phyloP scores from a whole-genome alignment of 306 rosid species.

The Medicago arabica region DNA sequence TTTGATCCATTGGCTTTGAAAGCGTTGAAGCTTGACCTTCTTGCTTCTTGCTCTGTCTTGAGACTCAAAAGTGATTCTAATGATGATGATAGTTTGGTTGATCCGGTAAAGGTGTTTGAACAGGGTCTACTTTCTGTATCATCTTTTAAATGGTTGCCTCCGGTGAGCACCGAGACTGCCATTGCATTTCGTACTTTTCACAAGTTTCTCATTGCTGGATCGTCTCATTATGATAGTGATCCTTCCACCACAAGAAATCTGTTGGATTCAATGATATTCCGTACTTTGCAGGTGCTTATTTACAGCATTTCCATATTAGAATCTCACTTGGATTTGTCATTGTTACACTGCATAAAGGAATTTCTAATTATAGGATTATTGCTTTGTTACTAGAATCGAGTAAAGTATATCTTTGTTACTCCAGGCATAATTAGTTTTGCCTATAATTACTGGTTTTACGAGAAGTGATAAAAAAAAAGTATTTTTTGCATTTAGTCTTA shows the following conservation, averaged over 20 bases:
- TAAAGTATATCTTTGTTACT: background rate
- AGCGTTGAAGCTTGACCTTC: conserved; percentile 91
- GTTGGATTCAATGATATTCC: conserved; percentile 68
- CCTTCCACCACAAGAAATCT: conserved; percentile 68
- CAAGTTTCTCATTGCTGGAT: conserved; percentile 77
- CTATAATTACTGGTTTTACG: background rate
- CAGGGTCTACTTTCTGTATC: conserved; percentile 86
- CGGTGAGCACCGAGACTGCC: conserved; percentile 79
- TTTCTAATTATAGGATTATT: conserved; percentile 19
- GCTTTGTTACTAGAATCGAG: background rate
- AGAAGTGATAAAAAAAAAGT: background rate
- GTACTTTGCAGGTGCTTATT: conserved; percentile 64
- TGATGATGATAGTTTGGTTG: conserved; percentile 43
- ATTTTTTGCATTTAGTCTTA: background rate
- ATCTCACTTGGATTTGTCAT: background rate
- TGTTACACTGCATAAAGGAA: conserved; percentile 10
- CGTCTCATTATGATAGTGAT: conserved; percentile 71
- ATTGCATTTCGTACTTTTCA: conserved; percentile 76
- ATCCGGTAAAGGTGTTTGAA: conserved; percentile 65
- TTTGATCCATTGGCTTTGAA: conserved; percentile 92
- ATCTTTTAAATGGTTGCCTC: conserved; percentile 89
- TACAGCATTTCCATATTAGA: conserved; percentile 25
- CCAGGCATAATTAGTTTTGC: background rate
- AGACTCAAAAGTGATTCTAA: conserved; percentile 49
- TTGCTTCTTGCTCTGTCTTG: conserved; percentile 62